phyloP scores from a whole-genome alignment of 345 rosid genomes.

The Pelargonium nanum region DNA sequence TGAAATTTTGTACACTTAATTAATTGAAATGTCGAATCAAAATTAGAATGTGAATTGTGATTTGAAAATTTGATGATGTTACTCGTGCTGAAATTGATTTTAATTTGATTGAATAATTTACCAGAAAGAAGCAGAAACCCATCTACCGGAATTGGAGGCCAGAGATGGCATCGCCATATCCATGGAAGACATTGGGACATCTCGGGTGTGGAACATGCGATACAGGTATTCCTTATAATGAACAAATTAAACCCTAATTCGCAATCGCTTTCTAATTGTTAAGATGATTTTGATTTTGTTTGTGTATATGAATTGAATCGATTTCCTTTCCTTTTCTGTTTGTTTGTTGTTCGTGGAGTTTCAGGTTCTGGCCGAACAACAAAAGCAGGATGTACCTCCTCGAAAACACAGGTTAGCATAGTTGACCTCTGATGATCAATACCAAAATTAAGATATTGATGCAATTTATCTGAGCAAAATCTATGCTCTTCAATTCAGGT shows the following conservation, averaged over 20 bases:
- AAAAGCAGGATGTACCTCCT: conserved; percentile 99
- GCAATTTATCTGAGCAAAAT: too few species aligned
- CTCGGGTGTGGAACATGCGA: conserved; percentile 97
- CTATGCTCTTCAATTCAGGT: conserved; percentile 35
- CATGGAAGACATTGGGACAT: conserved; percentile 98
- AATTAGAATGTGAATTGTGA: too few species aligned
- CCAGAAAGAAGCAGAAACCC: conserved; percentile 96
- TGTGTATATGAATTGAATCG: conserved; percentile 9
- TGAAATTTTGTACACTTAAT: too few species aligned
- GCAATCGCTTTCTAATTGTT: not conserved
- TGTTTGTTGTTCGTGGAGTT: conserved; percentile 24
- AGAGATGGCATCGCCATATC: conserved; percentile 93
- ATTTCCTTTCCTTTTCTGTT: not conserved
- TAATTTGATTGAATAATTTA: not conserved
- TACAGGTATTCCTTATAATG: conserved; percentile 44
- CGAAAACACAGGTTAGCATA: conserved; percentile 77
- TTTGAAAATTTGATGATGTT: not conserved
- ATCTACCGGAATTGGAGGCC: conserved; percentile 89
- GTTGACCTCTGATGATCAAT: too few species aligned
- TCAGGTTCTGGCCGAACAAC: conserved; percentile 99
- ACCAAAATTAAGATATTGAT: too few species aligned
- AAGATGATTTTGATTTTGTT: too few species aligned
- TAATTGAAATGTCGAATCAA: too few species aligned
- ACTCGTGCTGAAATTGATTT: not conserved
- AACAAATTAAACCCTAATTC: not conserved